These are phyloP conservation scores for Hemileccinum impolitum DNA, from an alignment of 768 basidiomycete genomes.

Conservation along the genomic window DNA sequence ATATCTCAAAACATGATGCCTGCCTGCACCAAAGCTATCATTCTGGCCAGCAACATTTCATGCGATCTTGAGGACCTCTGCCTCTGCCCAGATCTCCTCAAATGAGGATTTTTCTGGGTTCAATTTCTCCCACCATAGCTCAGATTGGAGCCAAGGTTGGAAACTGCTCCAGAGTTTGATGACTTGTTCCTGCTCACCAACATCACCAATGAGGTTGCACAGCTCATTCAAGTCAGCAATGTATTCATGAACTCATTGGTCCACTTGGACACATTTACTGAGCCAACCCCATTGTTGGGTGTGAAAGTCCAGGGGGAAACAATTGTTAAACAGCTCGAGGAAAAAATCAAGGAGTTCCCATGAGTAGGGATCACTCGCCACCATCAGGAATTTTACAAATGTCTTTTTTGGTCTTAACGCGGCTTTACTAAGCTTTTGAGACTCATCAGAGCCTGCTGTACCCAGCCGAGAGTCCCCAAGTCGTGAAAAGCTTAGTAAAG, in stretches of 20 bases:
- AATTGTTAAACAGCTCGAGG: conserved; percentile 29
- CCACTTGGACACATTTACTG: conserved; percentile 15
- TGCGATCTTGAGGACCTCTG: too few relatives aligned
- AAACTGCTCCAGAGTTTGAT: conserved; percentile 36
- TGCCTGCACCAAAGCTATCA: too few relatives aligned
- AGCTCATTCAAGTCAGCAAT: conserved; percentile 26
- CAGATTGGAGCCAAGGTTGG: conserved; percentile 21
- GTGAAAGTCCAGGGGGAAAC: conserved; percentile 32
- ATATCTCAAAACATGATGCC: too few relatives aligned
- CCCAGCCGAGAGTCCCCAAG: too few relatives aligned
- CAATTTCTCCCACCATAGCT: conserved; percentile 22
- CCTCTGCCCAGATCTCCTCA: not conserved
- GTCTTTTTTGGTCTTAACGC: too few relatives aligned
- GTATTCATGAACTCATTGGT: conserved; percentile 25
- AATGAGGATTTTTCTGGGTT: not conserved
- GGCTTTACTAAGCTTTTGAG: too few relatives aligned
- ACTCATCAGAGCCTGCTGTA: too few relatives aligned
- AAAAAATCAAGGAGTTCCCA: conserved; percentile 29
- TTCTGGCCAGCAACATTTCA: too few relatives aligned
- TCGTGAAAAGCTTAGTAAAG: too few relatives aligned
- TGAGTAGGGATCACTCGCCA: conserved; percentile 1
- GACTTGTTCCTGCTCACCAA: conserved; percentile 25
- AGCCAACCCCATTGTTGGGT: conserved; percentile 26
- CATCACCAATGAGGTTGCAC: conserved; percentile 28
- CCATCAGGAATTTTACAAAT: too few relatives aligned